phyloP scores from a whole-genome alignment of 768 basidiomycete species.

The Amanita polypyramis region DNA sequence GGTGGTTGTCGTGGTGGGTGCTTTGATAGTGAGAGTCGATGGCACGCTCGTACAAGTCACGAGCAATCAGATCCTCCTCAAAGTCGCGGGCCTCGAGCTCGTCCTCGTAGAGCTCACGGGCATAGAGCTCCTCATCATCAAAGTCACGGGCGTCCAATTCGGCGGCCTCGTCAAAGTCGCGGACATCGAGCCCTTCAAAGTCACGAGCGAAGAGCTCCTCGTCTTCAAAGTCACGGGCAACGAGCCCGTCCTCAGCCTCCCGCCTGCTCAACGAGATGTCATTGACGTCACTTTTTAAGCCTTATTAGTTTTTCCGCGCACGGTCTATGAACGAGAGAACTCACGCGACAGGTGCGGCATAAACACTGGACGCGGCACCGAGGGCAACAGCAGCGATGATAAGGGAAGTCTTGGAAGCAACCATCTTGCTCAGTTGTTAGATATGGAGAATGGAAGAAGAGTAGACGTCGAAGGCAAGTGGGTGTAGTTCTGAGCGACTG shows the following conservation, averaged over 20 bases:
- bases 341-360: background rate
- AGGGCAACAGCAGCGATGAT: conserved; percentile 1
- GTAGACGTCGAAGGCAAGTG: background rate
- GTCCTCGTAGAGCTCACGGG: conserved; percentile 3
- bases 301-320: no score
- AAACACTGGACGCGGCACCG: background rate
- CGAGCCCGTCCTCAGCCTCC: background rate
- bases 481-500: background rate
- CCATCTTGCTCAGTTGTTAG: no score
- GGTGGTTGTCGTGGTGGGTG: no score
- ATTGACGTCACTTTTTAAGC: background rate
- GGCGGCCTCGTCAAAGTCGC: background rate
- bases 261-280: background rate
- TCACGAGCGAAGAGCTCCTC: background rate
- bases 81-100: background rate
- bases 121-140: background rate
- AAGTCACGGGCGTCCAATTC: background rate
- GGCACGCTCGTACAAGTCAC: no score
- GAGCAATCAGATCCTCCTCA: no score
- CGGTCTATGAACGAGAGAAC: background rate
- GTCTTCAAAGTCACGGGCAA: conserved; percentile 1
- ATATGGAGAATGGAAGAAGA: background rate
- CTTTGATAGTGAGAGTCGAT: no score
- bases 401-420: conserved; percentile 5
- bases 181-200: background rate